A percentile compares a stretch with the other conserved stretches of the same genome.
Evolutionary conservation across 2,329 filamentous ascomycete species (phyloP).

Genomic region (Neonectria hederae): DNA sequence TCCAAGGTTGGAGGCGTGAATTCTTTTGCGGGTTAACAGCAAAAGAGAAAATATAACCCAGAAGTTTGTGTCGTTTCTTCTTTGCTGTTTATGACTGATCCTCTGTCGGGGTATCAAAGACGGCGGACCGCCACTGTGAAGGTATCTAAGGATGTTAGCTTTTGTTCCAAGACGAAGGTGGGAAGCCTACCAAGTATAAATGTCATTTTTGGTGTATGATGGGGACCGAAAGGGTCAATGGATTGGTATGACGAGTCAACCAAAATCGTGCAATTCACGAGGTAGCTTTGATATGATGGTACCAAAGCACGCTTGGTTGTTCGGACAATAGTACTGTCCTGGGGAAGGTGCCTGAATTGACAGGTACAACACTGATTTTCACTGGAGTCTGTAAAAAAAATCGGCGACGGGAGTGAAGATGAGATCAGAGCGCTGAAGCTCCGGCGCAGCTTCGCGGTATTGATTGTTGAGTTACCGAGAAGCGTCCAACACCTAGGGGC

Average conservation of each 20-base stretch:
- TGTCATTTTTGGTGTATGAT: conserved; percentile 29
- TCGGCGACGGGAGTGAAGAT: neutral
- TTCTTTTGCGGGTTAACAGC: conserved; percentile 7
- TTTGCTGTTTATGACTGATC: conserved; percentile 14
- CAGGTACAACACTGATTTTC: neutral
- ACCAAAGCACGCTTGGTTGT: neutral
- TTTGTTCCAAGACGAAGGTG: neutral
- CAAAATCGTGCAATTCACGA: neutral
- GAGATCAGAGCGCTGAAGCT: conserved; percentile 27
- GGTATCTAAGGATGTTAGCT: conserved; percentile 17
- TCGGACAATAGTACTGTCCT: neutral
- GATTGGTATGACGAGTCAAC: conserved; percentile 10
- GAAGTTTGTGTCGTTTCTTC: neutral
- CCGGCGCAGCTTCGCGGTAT: conserved; percentile 36
- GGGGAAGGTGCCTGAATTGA: neutral
- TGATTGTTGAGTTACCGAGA: conserved; percentile 37
- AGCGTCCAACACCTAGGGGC: conserved; percentile 33
- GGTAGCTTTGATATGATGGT: neutral
- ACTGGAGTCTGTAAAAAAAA: conserved; percentile 5
- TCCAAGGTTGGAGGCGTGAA: neutral
- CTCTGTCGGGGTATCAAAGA: conserved; percentile 15
- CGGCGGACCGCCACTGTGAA: conserved; percentile 17
- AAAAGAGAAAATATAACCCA: neutral
- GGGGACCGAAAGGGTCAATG: conserved; percentile 6
- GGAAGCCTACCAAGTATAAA: conserved; percentile 23